Base-by-base conservation (phyloP, 129 eudicot genomes). In the Scalesia atractyloides region DNA sequence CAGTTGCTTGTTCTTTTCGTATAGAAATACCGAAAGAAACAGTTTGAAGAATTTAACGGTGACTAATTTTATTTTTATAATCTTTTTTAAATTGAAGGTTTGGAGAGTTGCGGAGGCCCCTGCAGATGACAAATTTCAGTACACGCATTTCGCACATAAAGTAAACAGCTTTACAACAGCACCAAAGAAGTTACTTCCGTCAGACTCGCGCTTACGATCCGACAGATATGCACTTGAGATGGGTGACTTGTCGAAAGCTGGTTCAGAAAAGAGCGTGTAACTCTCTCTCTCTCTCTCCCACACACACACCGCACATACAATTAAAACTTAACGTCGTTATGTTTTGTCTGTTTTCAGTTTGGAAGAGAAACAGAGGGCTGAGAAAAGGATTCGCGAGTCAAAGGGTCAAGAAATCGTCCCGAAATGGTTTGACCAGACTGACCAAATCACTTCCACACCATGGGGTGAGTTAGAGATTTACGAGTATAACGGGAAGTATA, bases 281-380 rank as follows among this genome's bases (percentile, higher is more conserved):
- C 22, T 37, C 82, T 43, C 76, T 53, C 76, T 49, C 49, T n/a
- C n/a, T n/a, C n/a, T n/a, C 0, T 24, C 53, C 0, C 56, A 0
- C 65, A 12, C 51, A 18, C 48, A n/a, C 77, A 43, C 54, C 54
- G 26, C 58, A 12, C 69, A 37, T 36, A 0, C 14, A 12, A 30
- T 17, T 22, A 18, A 10, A 14, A 74, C 11, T 5, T 43, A 18
- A 12, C 49, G 50, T 5, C 13, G 56, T 50, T 50, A 33, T n/a
- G 56, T 67, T 56, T 73, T n/a, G 3, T 15, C 20, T 15, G 24
- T 60, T 12, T 9, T 34, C 49, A 94, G 98, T 54, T 66, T 94
- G 80, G 98, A 94, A 84, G 98, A 90, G 83, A 90, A 77, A 62
- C 98, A 94, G 77, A 87, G 98, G 81, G 96, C 98, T 13, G 98